Evolutionary conservation across 495 filamentous ascomycete genomes (phyloP).

Genomic region (Neurospora cerealis): DNA sequence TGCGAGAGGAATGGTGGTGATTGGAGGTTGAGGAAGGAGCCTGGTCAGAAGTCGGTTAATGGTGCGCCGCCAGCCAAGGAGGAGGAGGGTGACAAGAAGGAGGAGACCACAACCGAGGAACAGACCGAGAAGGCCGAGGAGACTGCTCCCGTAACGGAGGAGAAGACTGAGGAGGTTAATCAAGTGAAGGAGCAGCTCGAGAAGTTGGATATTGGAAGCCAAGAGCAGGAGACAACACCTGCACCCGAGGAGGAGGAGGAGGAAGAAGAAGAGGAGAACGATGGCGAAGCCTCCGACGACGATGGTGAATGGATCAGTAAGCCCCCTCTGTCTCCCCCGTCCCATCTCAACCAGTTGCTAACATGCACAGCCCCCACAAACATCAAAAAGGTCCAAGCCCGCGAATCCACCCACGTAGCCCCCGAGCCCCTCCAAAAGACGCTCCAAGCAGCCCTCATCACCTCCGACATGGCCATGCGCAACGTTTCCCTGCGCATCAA

Average conservation of each 20-base stretch:
- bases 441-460: constrained; percentile 78
- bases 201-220: constrained; percentile 3
- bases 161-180: constrained; percentile 40
- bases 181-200: constrained; percentile 7
- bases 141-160: background rate
- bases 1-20: constrained; percentile 70
- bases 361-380: constrained; percentile 55
- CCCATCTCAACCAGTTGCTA: no score
- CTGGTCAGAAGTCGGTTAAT: constrained; percentile 67
- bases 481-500: constrained; percentile 93
- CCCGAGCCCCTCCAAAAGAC: constrained; percentile 45
- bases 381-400: constrained; percentile 70
- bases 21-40: constrained; percentile 67
- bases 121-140: background rate
- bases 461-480: constrained; percentile 93
- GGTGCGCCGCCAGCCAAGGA: constrained; percentile 48
- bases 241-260: constrained; percentile 10
- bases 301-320: constrained; percentile 62
- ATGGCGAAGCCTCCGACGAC: constrained; percentile 18
- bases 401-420: constrained; percentile 41
- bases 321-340: background rate
- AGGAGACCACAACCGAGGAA: constrained; percentile 31
- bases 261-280: constrained; percentile 34
- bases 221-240: background rate
- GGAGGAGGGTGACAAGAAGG: constrained; percentile 1